Conservation (phyloP, 192 early-diverging fungal genomes). For the Linnemannia schmuckeri region DNA sequence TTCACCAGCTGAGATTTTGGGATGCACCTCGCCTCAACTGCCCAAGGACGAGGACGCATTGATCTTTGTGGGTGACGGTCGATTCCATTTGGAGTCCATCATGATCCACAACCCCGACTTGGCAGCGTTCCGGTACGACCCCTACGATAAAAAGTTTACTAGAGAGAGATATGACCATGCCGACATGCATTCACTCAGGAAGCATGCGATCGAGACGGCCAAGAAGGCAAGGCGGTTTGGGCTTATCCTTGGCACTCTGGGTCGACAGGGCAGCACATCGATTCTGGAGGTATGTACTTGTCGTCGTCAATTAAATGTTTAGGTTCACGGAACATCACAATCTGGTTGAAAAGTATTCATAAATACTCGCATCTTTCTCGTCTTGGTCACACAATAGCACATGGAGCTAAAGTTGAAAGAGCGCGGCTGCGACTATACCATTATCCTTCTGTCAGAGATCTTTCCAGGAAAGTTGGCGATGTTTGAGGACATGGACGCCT, state of each 20-base stretch:
- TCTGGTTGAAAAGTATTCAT: neutral
- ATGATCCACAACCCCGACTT: slow-evolving; percentile 98
- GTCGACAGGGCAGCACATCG: slow-evolving; percentile 94
- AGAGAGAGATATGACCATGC: slow-evolving; percentile 93
- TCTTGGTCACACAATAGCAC: slow-evolving; percentile 56
- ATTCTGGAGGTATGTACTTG: slow-evolving; percentile 76
- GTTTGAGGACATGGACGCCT: slow-evolving; percentile 88
- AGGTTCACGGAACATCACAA: no score
- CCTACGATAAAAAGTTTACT: slow-evolving; percentile 93
- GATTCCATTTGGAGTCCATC: slow-evolving; percentile 98
- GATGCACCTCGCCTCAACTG: slow-evolving; percentile 94
- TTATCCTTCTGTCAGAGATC: slow-evolving; percentile 93
- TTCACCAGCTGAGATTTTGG: slow-evolving; percentile 95
- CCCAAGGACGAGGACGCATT: slow-evolving; percentile 76
- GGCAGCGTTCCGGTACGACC: slow-evolving; percentile 95
- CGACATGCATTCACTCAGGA: slow-evolving; percentile 90
- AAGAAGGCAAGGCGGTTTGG: slow-evolving; percentile 85
- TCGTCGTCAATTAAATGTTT: neutral
- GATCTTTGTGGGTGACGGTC: slow-evolving; percentile 92
- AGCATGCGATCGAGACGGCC: slow-evolving; percentile 84
- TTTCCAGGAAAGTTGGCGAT: slow-evolving; percentile 92
- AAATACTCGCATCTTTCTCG: neutral
- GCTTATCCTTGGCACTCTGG: slow-evolving; percentile 94
- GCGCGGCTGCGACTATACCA: slow-evolving; percentile 72
- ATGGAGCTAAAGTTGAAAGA: slow-evolving; percentile 77